Conservation (phyloP, 1,284 basidiomycete genomes). For the Neolentinus lepideus region DNA sequence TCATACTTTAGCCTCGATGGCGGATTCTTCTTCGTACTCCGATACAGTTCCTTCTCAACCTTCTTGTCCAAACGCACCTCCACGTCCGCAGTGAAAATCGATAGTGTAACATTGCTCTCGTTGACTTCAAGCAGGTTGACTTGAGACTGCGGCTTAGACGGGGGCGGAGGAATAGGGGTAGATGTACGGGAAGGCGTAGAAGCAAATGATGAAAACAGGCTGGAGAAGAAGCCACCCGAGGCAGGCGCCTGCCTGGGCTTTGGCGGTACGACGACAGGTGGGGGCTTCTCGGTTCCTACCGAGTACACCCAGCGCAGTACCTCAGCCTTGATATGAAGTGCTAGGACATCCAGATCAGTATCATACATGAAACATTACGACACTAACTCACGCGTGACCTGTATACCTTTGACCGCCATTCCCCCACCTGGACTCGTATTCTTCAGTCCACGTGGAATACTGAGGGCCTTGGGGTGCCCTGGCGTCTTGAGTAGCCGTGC, state of each 20-base stretch:
- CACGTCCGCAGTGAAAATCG: conserved; percentile 81
- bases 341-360: conserved; percentile 24
- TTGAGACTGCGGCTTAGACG: conserved; percentile 23
- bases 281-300: conserved; percentile 60
- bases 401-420: conserved; percentile 66
- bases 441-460: conserved; percentile 49
- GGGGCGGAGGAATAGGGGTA: conserved; percentile 33
- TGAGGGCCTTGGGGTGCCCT: conserved; percentile 48
- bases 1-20: conserved; percentile 75
- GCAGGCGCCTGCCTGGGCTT: conserved; percentile 26
- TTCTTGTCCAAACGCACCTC: conserved; percentile 69
- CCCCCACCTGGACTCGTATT: conserved; percentile 38
- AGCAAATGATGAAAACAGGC: conserved; percentile 62
- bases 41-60: conserved; percentile 73
- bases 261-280: conserved; percentile 15
- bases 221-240: conserved; percentile 68
- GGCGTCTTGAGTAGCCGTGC: conserved; percentile 69
- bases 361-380: neutral
- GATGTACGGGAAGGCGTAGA: conserved; percentile 31
- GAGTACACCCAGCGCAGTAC: conserved; percentile 80
- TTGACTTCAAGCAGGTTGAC: conserved; percentile 50
- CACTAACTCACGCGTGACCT: conserved; percentile 51
- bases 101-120: conserved; percentile 66
- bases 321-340: conserved; percentile 76
- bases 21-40: conserved; percentile 94